These are phyloP conservation scores for Euphorbia tirucalli DNA, from an alignment of 345 rosid species.

Conservation along the genomic window DNA sequence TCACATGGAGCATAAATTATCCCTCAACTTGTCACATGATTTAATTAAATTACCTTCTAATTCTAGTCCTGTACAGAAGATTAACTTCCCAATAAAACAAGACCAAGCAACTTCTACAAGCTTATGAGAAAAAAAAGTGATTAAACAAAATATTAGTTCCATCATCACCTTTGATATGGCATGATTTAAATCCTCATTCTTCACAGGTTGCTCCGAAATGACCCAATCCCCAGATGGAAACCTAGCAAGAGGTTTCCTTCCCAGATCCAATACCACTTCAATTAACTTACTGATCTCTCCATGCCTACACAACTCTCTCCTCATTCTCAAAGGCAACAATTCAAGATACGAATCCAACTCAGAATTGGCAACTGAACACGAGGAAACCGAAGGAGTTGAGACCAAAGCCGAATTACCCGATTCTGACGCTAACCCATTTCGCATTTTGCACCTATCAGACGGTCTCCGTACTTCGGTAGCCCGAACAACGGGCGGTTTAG, in stretches of 20 bases:
- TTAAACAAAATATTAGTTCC: neutral
- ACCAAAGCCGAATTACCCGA: slow-evolving; percentile 14
- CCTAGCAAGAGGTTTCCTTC: slow-evolving; percentile 85
- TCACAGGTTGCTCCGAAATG: slow-evolving; percentile 64
- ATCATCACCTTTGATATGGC: slow-evolving; percentile 83
- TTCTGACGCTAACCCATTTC: slow-evolving; percentile 42
- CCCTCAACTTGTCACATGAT: neutral
- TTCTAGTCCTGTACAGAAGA: neutral
- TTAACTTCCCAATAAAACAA: neutral
- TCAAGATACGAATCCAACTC: slow-evolving; percentile 78
- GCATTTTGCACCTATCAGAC: slow-evolving; percentile 36
- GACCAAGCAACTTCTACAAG: neutral
- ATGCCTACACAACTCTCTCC: slow-evolving; percentile 53
- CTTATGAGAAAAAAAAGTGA: neutral
- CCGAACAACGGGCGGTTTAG: slow-evolving; percentile 44
- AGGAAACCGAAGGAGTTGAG: slow-evolving; percentile 17
- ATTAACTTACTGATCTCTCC: slow-evolving; percentile 63
- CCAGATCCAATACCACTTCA: slow-evolving; percentile 93
- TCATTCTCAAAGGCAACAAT: slow-evolving; percentile 64
- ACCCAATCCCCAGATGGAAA: slow-evolving; percentile 95
- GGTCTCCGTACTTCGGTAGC: too few species aligned
- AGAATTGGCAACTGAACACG: slow-evolving; percentile 23
- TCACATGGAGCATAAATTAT: neutral
- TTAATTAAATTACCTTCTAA: neutral
- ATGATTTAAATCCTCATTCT: slow-evolving; percentile 66